Evolutionary conservation across 768 basidiomycete species (phyloP), one percentile per base, ranked within the genome.

Genomic region (Lactarius indigo): DNA sequence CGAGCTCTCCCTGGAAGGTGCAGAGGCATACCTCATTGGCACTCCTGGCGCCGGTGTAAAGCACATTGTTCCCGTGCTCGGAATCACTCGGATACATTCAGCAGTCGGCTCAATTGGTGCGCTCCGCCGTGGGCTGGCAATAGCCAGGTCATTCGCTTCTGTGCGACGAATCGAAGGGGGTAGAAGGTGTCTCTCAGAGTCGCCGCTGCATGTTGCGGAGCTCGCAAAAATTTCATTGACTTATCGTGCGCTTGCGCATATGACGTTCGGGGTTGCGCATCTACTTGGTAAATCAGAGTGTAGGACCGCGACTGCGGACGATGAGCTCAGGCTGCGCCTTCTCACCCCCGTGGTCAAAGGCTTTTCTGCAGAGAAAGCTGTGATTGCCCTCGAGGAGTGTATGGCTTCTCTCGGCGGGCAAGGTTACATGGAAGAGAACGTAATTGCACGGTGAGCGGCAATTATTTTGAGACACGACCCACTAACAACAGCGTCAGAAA

Each of bases 361-460:
- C 0, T 92, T 89, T 73, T 81, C 83, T 12, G 84, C 90, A 12
- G 85, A 89, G 69, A 85, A 85, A 68, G 85, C 85, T 0, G 81
- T 80, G 61, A 72, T 80, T 0, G 87, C 84, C 2, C 86, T 92
- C 79, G 87, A 89, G 66, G 87, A 91, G 70, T 83, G 87, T 39
- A 92, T 92, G 89, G 78, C 85, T 37, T 79, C 85, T 6, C 76
- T 92, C 2, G 91, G 91, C 28, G 90, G 90, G 1, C 86, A 87
- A 57, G 91, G 91, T 0, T 93, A 92, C 72, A 92, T 92, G 90
- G 88, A 90, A 70, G 91, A 93, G 75, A 90, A 85, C 64, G 86
- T 84, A 2, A 84, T 92, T 57, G 88, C 86, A 10, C 78, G 85
- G 78, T 80, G 68, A 65, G 77, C 3, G 20, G 13, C 13, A 31